Percentiles rank a stretch among this genome's conserved stretches.
These are phyloP conservation scores for Pseudotulostoma volvatum DNA, from an alignment of 495 filamentous ascomycete genomes.

Conservation along the genomic window DNA sequence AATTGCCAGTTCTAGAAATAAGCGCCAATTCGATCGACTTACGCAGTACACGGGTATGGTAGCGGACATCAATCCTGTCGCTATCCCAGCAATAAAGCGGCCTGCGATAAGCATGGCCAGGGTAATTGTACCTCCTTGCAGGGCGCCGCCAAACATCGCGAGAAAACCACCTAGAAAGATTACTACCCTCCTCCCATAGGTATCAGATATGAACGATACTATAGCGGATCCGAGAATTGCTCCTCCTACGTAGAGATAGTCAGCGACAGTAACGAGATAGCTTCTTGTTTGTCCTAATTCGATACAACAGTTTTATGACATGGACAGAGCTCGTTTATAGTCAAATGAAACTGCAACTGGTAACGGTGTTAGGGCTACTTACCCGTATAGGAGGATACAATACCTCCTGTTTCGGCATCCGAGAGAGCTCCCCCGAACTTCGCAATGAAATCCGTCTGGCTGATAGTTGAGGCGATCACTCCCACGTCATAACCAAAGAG, in stretches of 20 bases:
- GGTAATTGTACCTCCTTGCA: conserved; percentile 33
- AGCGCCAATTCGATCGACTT: no score
- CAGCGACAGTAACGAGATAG: no score
- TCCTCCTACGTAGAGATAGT: conserved; percentile 7
- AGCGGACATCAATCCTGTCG: conserved; percentile 35
- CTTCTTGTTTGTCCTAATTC: no score
- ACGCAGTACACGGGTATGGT: conserved; percentile 32
- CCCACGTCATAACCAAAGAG: conserved; percentile 22
- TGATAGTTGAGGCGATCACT: conserved; percentile 28
- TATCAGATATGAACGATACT: conserved; percentile 29
- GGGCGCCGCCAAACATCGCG: conserved; percentile 28
- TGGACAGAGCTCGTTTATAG: no score
- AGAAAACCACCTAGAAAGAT: conserved; percentile 33
- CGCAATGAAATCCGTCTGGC: conserved; percentile 23
- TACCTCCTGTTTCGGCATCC: conserved; percentile 29
- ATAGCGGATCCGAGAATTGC: conserved; percentile 36
- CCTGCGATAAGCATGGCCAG: conserved; percentile 38
- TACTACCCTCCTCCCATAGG: conserved; percentile 27
- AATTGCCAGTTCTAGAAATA: neutral
- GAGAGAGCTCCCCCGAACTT: conserved; percentile 22
- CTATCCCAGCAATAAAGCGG: conserved; percentile 33
- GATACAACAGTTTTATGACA: no score
- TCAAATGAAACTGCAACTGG: no score
- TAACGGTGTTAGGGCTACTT: no score
- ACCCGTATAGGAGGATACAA: conserved; percentile 33